Percentiles rank a stretch among this genome's conserved stretches.
Evolutionary conservation across 768 basidiomycete genomes (phyloP).

Genomic region (Leccinum variicolor): DNA sequence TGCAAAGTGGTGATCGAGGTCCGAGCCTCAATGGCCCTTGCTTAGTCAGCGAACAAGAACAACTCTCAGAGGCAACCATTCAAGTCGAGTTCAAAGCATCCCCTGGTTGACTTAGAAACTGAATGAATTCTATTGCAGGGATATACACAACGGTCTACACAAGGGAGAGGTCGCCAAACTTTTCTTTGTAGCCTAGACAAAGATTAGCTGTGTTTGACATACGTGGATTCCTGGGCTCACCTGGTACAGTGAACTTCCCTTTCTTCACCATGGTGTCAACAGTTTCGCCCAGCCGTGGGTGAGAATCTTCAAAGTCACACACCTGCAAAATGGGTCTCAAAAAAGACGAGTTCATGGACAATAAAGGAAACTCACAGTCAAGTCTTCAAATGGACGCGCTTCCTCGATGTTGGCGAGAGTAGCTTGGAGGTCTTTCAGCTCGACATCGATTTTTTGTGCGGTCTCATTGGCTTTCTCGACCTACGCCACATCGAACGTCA

Average conservation of each 20-base stretch:
- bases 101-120: neutral
- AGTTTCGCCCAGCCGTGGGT: slow-evolving; percentile 87
- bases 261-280: slow-evolving; percentile 96
- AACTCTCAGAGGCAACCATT: neutral
- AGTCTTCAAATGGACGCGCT: slow-evolving; percentile 94
- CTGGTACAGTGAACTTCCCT: slow-evolving; percentile 98
- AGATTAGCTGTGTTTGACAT: neutral
- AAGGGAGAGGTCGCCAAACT: slow-evolving; percentile 91
- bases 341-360: neutral
- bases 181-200: slow-evolving; percentile 81
- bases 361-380: slow-evolving; percentile 64
- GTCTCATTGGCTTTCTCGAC: slow-evolving; percentile 89
- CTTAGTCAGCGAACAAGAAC: slow-evolving; percentile 22
- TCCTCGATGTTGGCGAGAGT: slow-evolving; percentile 97
- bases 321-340: slow-evolving; percentile 44
- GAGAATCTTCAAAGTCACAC: slow-evolving; percentile 86
- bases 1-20: neutral
- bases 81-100: neutral
- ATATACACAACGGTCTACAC: slow-evolving; percentile 53
- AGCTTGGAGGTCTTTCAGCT: slow-evolving; percentile 86
- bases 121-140: slow-evolving; percentile 19
- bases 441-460: slow-evolving; percentile 82
- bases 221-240: slow-evolving; percentile 35
- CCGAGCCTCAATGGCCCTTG: neutral
- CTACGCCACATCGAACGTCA: slow-evolving; percentile 37